Conservation (phyloP, 2,329 filamentous ascomycete genomes). For the Ophiocordyceps camponoti-floridani region DNA sequence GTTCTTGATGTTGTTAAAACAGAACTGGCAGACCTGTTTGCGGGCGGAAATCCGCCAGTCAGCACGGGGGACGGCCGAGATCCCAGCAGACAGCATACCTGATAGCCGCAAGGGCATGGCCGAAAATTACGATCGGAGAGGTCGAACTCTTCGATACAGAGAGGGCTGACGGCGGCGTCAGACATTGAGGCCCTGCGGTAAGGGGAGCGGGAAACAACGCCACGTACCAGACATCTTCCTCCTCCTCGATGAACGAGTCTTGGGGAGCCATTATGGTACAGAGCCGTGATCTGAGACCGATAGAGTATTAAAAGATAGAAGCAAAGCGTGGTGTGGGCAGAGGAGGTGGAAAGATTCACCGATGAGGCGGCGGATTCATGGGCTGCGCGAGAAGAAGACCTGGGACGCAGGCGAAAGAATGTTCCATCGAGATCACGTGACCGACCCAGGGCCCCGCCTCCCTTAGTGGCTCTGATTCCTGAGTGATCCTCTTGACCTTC, state of each 20-base stretch:
- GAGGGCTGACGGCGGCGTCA: constrained; percentile 43
- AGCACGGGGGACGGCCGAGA: background rate
- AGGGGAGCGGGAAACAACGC: constrained; percentile 1
- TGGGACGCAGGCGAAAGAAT: constrained; percentile 4
- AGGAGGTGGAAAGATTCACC: constrained; percentile 7
- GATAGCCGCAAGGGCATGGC: constrained; percentile 93
- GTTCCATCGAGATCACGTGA: constrained; percentile 9
- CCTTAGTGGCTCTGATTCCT: background rate
- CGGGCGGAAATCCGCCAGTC: background rate
- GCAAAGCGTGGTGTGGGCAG: constrained; percentile 3
- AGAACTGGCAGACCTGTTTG: constrained; percentile 88
- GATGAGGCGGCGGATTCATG: constrained; percentile 1
- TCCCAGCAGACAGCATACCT: constrained; percentile 39
- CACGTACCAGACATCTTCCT: constrained; percentile 50
- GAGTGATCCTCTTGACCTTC: background rate
- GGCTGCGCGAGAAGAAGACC: constrained; percentile 5
- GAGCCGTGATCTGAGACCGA: constrained; percentile 4
- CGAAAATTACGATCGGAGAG: constrained; percentile 93
- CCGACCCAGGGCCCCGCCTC: background rate
- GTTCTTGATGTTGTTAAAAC: constrained; percentile 97
- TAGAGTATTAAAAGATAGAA: constrained; percentile 3
- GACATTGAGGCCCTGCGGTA: background rate
- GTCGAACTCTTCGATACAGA: constrained; percentile 98
- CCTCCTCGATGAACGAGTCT: constrained; percentile 54
- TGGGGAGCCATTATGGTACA: constrained; percentile 41